These are phyloP conservation scores for Endocladia muricata DNA, from an alignment of 31 red algal genomes.

Conservation along the genomic window DNA sequence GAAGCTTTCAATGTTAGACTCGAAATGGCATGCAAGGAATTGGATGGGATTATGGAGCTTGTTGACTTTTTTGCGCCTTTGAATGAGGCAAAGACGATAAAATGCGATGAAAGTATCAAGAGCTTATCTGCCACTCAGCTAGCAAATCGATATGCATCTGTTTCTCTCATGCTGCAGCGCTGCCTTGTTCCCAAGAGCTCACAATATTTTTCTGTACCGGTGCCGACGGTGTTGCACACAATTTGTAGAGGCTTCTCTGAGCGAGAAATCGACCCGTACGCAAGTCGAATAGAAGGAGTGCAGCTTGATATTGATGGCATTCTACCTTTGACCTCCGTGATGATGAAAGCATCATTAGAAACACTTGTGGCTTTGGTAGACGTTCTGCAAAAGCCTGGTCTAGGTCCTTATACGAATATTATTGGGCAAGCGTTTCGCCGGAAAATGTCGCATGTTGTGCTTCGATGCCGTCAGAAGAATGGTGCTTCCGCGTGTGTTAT, in stretches of 20 bases:
- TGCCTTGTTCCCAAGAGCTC: neutral
- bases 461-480: neutral
- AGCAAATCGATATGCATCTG: neutral
- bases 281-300: neutral
- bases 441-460: neutral
- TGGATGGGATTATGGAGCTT: neutral
- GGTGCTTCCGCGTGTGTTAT: neutral
- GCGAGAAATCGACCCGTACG: constrained; percentile 1
- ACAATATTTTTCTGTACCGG: neutral
- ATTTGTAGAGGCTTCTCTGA: neutral
- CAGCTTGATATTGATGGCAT: neutral
- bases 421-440: neutral
- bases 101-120: too few relatives aligned
- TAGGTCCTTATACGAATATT: neutral
- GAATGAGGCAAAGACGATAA: too few relatives aligned
- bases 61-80: neutral
- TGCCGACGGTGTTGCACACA: neutral
- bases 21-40: neutral
- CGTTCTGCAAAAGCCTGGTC: neutral
- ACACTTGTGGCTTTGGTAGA: neutral
- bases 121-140: neutral
- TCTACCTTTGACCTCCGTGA: neutral
- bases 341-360: neutral
- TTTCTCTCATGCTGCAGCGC: neutral
- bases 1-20: neutral